Evolutionary conservation across 2,329 filamentous ascomycete genomes (phyloP).

Genomic region (Esteya vermicola): DNA sequence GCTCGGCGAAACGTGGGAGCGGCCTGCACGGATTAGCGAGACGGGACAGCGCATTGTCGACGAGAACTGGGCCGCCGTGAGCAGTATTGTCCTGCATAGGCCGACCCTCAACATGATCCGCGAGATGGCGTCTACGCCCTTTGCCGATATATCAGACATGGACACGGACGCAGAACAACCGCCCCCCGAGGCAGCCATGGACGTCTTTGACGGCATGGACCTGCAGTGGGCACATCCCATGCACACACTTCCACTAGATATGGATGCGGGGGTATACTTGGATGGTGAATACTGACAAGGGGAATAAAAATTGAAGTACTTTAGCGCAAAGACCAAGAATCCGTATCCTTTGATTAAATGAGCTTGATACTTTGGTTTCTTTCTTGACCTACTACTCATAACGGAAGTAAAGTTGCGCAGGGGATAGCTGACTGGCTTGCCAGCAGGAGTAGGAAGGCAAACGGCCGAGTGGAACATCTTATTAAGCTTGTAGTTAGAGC

Average conservation of each 20-base stretch:
- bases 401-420: too few species aligned
- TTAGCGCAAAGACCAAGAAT: too few species aligned
- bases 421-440: too few species aligned
- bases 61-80: background rate
- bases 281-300: too few species aligned
- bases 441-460: too few species aligned
- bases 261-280: background rate
- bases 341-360: too few species aligned
- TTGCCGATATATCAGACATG: conserved; percentile 1
- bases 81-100: conserved; percentile 9
- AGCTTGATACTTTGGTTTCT: too few species aligned
- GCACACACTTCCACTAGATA: background rate
- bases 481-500: too few species aligned
- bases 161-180: background rate
- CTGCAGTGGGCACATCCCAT: conserved; percentile 2
- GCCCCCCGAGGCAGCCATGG: background rate
- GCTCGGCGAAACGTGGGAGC: conserved; percentile 4
- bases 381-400: too few species aligned
- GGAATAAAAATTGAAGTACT: too few species aligned
- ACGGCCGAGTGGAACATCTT: too few species aligned
- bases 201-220: conserved; percentile 6
- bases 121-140: conserved; percentile 8
- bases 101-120: conserved; percentile 10
- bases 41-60: background rate
- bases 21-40: conserved; percentile 5